Percentiles rank a stretch among this genome's conserved stretches.
These are phyloP conservation scores for Cardiospermum halicacabum DNA, from an alignment of 345 rosid species.

Conservation along the genomic window DNA sequence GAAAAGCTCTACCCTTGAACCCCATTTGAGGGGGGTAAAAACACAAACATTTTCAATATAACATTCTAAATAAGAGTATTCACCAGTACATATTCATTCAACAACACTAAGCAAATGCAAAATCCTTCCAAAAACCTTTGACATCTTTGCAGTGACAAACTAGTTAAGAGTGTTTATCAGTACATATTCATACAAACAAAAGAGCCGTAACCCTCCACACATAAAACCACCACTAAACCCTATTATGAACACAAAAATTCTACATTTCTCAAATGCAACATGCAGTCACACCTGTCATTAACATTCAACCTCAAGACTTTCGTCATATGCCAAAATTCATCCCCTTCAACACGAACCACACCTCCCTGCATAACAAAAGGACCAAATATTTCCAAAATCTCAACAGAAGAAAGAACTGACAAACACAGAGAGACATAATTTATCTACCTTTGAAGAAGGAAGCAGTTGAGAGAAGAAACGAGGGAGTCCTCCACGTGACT, in stretches of 20 bases:
- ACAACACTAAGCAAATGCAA: neutral
- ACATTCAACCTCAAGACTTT: conserved; percentile 62
- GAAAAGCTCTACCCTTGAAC: conserved; percentile 86
- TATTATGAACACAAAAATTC: neutral
- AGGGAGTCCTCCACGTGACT: conserved; percentile 79
- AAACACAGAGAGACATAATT: neutral
- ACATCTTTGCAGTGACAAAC: neutral
- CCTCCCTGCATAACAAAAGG: conserved; percentile 48
- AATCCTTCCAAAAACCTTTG: too few relatives aligned
- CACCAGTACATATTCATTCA: neutral
- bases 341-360: conserved; percentile 63
- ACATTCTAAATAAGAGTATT: neutral
- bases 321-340: conserved; percentile 87
- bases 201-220: neutral
- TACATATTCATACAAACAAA: neutral
- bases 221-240: neutral
- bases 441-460: conserved; percentile 60
- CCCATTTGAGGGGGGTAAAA: conserved; percentile 7
- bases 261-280: neutral
- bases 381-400: neutral
- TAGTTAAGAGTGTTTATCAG: neutral
- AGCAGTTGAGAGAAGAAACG: conserved; percentile 76
- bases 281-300: conserved; percentile 42
- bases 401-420: neutral
- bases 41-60: neutral